These are phyloP conservation scores for Fusarium praegraminearum DNA, from an alignment of 2,329 filamentous ascomycete species.

Conservation along the genomic window DNA sequence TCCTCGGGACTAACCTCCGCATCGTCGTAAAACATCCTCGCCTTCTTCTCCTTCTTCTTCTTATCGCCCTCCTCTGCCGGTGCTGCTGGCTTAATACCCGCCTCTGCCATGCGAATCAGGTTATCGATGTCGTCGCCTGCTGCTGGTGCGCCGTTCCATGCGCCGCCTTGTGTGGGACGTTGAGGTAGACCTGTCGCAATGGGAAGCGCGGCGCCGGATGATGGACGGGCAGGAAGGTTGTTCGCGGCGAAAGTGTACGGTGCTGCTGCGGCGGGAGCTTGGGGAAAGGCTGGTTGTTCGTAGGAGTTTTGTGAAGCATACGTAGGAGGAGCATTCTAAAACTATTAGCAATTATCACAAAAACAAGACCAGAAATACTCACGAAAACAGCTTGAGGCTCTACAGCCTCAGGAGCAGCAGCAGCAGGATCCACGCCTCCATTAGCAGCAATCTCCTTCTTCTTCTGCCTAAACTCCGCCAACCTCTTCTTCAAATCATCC, in stretches of 20 bases:
- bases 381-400: constrained; percentile 69
- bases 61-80: constrained; percentile 62
- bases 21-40: constrained; percentile 84
- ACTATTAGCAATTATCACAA: constrained; percentile 45
- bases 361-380: constrained; percentile 52
- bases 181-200: constrained; percentile 59
- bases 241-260: constrained; percentile 55
- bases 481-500: constrained; percentile 81
- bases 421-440: constrained; percentile 56
- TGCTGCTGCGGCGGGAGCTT: constrained; percentile 39
- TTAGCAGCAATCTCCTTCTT: constrained; percentile 67
- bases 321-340: constrained; percentile 56
- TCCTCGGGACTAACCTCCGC: constrained; percentile 87
- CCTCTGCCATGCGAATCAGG: constrained; percentile 73
- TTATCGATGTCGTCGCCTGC: constrained; percentile 73
- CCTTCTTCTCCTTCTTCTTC: constrained; percentile 77
- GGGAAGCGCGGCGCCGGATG: constrained; percentile 51
- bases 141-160: constrained; percentile 47
- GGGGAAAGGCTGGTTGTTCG: constrained; percentile 39
- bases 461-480: constrained; percentile 81
- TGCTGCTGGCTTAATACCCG: constrained; percentile 64
- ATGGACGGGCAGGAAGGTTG: constrained; percentile 61
- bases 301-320: constrained; percentile 23
- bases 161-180: constrained; percentile 55
- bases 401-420: constrained; percentile 47